Evolutionary conservation across 2,329 filamentous ascomycete genomes (phyloP).

Genomic region (Ophiosphaerella narmari): DNA sequence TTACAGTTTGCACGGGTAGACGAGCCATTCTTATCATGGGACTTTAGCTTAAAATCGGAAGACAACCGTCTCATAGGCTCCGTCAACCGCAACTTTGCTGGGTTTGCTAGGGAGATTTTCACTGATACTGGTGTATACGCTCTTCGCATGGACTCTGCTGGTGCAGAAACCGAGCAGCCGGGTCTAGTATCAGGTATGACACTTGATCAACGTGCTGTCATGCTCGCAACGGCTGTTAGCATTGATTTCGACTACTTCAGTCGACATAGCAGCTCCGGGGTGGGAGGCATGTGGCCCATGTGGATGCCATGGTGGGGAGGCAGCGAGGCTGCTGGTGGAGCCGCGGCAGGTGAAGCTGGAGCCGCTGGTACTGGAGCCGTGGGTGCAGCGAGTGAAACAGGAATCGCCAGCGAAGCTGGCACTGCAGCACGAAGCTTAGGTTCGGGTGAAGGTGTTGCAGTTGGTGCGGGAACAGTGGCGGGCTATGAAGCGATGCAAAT

Average conservation of each 20-base stretch:
- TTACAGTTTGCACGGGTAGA: slow-evolving; percentile 66
- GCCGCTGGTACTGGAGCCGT: slow-evolving; percentile 45
- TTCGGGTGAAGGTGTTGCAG: slow-evolving; percentile 50
- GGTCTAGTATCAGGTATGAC: slow-evolving; percentile 61
- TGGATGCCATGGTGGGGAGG: slow-evolving; percentile 58
- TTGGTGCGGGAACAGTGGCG: slow-evolving; percentile 63
- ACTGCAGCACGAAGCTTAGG: slow-evolving; percentile 47
- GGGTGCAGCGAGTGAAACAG: slow-evolving; percentile 49
- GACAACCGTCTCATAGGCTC: slow-evolving; percentile 60
- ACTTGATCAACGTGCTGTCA: slow-evolving; percentile 67
- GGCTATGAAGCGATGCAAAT: slow-evolving; percentile 67
- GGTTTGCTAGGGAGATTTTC: slow-evolving; percentile 67
- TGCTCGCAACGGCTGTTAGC: slow-evolving; percentile 68
- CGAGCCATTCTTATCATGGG: slow-evolving; percentile 67
- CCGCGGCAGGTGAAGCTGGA: slow-evolving; percentile 47
- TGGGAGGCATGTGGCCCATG: slow-evolving; percentile 51
- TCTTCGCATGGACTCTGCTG: slow-evolving; percentile 66
- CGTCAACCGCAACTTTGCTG: slow-evolving; percentile 67
- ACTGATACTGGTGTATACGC: slow-evolving; percentile 70
- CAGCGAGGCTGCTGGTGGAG: slow-evolving; percentile 40
- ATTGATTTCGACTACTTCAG: slow-evolving; percentile 73
- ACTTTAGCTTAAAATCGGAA: slow-evolving; percentile 62
- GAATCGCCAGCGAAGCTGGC: slow-evolving; percentile 55
- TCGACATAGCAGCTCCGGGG: slow-evolving; percentile 58
- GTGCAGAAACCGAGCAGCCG: slow-evolving; percentile 43